Conservation (phyloP, 805 yeast genomes). For the Cyberlindnera suaveolens region DNA sequence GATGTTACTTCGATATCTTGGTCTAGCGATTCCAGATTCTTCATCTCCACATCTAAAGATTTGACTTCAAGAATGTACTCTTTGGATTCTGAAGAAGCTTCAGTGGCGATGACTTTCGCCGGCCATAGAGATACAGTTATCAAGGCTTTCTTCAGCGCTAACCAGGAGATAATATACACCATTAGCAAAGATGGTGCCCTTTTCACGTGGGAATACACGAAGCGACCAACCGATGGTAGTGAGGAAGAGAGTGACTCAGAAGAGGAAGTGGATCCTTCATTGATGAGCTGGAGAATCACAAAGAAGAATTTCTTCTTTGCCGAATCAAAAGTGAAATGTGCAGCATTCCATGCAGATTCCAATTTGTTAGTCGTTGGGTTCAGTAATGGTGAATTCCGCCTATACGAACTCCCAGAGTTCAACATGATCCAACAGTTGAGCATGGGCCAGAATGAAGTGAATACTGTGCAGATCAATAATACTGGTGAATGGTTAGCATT, state of each 20-base stretch:
- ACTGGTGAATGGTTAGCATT: constrained; percentile 97
- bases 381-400: constrained; percentile 80
- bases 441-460: constrained; percentile 88
- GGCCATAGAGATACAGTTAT: constrained; percentile 91
- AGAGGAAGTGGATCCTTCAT: constrained; percentile 32
- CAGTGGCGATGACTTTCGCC: constrained; percentile 77
- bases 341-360: constrained; percentile 71
- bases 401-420: constrained; percentile 82
- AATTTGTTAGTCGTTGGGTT: constrained; percentile 85
- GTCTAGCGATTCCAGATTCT: constrained; percentile 87
- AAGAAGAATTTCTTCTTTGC: constrained; percentile 70
- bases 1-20: constrained; percentile 76
- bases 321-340: constrained; percentile 65
- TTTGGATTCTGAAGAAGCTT: constrained; percentile 58
- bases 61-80: constrained; percentile 85
- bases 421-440: constrained; percentile 77
- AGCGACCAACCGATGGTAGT: constrained; percentile 39
- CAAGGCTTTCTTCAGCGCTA: constrained; percentile 79
- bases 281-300: constrained; percentile 75
- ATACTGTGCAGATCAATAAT: constrained; percentile 69
- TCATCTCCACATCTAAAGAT: constrained; percentile 83
- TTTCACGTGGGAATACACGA: constrained; percentile 83
- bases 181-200: constrained; percentile 93
- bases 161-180: constrained; percentile 87
- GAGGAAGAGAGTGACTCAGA: constrained; percentile 37